A percentile compares a stretch with the other conserved stretches of the same genome.
phyloP scores from a whole-genome alignment of 2,329 filamentous ascomycete species.

The Botryotinia convoluta region DNA sequence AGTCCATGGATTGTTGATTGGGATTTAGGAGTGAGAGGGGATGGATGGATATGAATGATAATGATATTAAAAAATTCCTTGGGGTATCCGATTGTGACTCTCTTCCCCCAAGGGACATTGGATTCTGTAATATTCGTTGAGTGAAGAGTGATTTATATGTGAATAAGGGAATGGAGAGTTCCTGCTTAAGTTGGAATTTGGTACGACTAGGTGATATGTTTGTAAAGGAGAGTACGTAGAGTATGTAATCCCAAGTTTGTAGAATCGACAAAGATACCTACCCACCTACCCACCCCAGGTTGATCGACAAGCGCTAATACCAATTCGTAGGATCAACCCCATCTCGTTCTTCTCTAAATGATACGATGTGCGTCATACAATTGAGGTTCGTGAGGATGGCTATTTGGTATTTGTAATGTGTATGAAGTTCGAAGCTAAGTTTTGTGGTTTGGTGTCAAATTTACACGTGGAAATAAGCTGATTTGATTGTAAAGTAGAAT shows the following conservation, averaged over 20 bases:
- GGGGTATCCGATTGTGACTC: no score
- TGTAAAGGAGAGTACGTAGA: background rate
- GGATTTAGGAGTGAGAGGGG: no score
- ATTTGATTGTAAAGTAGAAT: background rate
- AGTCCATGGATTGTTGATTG: no score
- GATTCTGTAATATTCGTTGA: background rate
- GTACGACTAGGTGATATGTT: no score
- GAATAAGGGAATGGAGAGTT: background rate
- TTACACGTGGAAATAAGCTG: background rate
- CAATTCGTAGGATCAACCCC: background rate
- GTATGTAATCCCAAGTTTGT: background rate
- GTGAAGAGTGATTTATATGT: background rate
- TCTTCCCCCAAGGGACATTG: accelerated
- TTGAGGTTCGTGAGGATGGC: background rate
- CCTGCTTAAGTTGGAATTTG: accelerated
- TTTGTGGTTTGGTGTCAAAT: background rate
- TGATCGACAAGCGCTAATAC: background rate
- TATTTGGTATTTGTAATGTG: background rate
- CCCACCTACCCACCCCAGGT: background rate
- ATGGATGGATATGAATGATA: no score
- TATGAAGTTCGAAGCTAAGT: background rate
- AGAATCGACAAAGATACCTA: background rate
- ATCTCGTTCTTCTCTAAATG: background rate
- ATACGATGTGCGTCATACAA: background rate
- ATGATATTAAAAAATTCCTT: no score